A percentile compares a stretch with the other conserved stretches of the same genome.
Conservation (phyloP, 2,329 filamentous ascomycete species). For the Fusarium sp. region DNA sequence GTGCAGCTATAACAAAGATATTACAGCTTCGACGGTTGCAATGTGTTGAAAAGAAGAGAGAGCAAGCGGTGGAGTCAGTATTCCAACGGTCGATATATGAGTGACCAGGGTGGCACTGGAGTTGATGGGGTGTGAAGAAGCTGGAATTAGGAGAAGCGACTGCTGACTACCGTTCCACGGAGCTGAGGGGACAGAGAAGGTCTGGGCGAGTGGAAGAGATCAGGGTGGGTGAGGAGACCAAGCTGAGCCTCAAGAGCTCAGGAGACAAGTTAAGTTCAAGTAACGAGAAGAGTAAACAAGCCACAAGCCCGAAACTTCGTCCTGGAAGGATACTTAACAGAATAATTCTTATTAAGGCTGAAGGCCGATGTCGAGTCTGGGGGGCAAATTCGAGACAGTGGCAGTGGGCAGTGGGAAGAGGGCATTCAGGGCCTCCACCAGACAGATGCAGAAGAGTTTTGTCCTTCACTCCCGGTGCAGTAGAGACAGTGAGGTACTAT, state of each 20-base stretch:
- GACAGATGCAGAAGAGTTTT: conserved; percentile 27
- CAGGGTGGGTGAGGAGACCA: neutral
- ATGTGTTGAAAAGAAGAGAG: conserved; percentile 13
- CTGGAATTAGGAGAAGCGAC: conserved; percentile 7
- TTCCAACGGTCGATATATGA: conserved; percentile 31
- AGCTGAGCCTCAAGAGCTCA: conserved; percentile 5
- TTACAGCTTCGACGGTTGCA: neutral
- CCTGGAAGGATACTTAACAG: conserved; percentile 15
- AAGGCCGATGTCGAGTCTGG: conserved; percentile 17
- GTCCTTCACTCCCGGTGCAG: neutral
- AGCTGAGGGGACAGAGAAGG: neutral
- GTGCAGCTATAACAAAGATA: neutral
- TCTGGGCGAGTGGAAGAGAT: neutral
- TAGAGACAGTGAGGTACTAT: neutral
- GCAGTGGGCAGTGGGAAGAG: conserved; percentile 10
- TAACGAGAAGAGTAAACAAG: conserved; percentile 6
- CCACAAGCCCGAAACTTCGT: conserved; percentile 9
- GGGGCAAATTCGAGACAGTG: conserved; percentile 14
- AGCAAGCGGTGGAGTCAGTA: conserved; percentile 18
- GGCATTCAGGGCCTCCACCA: conserved; percentile 30
- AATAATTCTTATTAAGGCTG: neutral
- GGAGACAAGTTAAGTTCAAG: neutral
- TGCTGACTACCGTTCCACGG: conserved; percentile 5
- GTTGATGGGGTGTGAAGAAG: conserved; percentile 13
- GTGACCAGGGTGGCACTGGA: conserved; percentile 27